These are phyloP conservation scores for Psilocybe azurescens DNA, from an alignment of 768 basidiomycete species.

Conservation along the genomic window DNA sequence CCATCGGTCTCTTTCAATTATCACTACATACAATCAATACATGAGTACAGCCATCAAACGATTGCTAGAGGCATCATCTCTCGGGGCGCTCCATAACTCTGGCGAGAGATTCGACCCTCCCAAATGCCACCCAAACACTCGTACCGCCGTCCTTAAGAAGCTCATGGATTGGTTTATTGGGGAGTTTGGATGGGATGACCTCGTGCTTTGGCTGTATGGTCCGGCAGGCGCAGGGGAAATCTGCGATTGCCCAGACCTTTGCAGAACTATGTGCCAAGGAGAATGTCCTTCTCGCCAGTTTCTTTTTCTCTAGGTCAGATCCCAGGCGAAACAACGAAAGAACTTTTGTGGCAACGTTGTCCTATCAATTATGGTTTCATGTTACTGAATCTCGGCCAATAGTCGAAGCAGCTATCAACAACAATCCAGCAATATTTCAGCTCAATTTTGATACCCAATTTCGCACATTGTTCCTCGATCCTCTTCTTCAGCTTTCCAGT, in stretches of 20 bases:
- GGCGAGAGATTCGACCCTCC: conserved; percentile 14
- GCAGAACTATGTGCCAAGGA: conserved; percentile 10
- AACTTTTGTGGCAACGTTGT: conserved; percentile 15
- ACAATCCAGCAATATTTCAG: conserved; percentile 9
- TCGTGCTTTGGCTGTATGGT: conserved; percentile 24
- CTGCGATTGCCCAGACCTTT: conserved; percentile 22
- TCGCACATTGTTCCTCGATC: conserved; percentile 13
- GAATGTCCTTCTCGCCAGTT: conserved; percentile 9
- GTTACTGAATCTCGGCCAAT: conserved; percentile 1
- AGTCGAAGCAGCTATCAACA: conserved; percentile 1
- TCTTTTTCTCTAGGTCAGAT: conserved; percentile 20
- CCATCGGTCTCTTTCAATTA: too few relatives aligned
- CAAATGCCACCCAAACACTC: conserved; percentile 21
- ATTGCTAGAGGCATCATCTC: neutral
- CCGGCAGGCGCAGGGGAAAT: conserved; percentile 26
- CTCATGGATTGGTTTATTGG: conserved; percentile 17
- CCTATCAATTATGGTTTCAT: conserved; percentile 14
- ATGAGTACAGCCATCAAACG: too few relatives aligned
- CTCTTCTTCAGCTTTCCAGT: neutral
- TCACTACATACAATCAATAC: too few relatives aligned
- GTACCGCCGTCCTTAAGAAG: conserved; percentile 8
- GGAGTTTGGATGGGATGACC: neutral
- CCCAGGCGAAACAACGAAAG: conserved; percentile 4
- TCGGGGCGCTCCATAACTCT: conserved; percentile 15
- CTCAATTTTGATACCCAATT: conserved; percentile 11